A percentile compares a stretch with the other conserved stretches of the same genome.
Conservation (phyloP, 2,329 filamentous ascomycete species). For the Botrytis porri region DNA sequence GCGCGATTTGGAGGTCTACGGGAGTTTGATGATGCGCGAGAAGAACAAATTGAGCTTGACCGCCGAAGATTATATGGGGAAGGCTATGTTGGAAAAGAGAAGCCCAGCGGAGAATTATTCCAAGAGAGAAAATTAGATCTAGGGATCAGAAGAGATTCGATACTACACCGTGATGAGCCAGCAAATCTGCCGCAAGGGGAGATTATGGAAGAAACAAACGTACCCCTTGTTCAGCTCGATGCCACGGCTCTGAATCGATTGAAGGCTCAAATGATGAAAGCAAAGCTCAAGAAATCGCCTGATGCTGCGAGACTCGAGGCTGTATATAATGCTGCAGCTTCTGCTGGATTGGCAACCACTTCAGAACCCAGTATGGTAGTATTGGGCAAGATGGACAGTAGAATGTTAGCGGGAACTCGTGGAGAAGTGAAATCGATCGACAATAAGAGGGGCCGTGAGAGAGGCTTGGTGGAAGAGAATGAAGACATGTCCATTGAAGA, state of each 20-base stretch:
- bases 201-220: conserved; percentile 53
- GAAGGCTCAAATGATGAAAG: conserved; percentile 93
- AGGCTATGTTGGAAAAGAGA: conserved; percentile 80
- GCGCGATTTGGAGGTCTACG: conserved; percentile 78
- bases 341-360: conserved; percentile 53
- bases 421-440: conserved; percentile 74
- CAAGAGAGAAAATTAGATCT: conserved; percentile 67
- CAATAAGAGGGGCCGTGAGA: conserved; percentile 78
- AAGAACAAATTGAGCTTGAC: conserved; percentile 90
- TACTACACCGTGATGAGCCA: conserved; percentile 38
- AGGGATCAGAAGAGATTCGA: conserved; percentile 44
- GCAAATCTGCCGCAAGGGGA: conserved; percentile 51
- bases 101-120: conserved; percentile 83
- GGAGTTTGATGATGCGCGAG: conserved; percentile 87
- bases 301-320: conserved; percentile 75
- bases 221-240: conserved; percentile 57
- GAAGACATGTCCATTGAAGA: conserved; percentile 95
- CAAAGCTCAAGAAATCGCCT: conserved; percentile 75
- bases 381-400: conserved; percentile 83
- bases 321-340: conserved; percentile 74
- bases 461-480: conserved; percentile 83
- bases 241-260: conserved; percentile 82
- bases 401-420: conserved; percentile 73
- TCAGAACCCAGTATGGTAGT: conserved; percentile 67
- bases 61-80: conserved; percentile 77